These are phyloP conservation scores for Annona squamosa DNA, from an alignment of 164 flowering plant species.

Conservation along the genomic window DNA sequence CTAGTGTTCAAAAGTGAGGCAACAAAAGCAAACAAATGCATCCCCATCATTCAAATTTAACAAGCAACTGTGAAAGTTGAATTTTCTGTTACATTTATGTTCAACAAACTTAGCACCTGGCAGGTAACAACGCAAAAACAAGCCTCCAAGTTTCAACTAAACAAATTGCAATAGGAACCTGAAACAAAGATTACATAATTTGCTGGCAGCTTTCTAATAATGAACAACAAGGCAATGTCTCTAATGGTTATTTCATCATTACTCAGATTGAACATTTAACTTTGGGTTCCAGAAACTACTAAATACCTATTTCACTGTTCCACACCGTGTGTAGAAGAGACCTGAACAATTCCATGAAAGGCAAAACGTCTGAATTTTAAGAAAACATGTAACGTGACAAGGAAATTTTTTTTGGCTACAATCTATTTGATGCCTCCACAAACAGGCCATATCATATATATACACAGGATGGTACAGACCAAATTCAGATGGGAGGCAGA, in stretches of 20 bases:
- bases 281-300: neutral
- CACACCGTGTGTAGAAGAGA: slow-evolving; percentile 15
- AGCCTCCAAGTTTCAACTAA: too few species aligned
- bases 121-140: too few species aligned
- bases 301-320: slow-evolving; percentile 13
- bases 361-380: slow-evolving; percentile 23
- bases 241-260: neutral
- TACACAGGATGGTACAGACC: slow-evolving; percentile 38
- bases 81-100: too few species aligned
- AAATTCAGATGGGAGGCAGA: slow-evolving; percentile 22
- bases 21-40: too few species aligned
- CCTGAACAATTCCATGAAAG: slow-evolving; percentile 21
- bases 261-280: neutral
- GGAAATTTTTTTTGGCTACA: slow-evolving; percentile 25
- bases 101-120: too few species aligned
- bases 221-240: neutral
- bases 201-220: neutral
- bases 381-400: slow-evolving; percentile 28
- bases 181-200: too few species aligned
- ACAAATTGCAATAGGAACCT: too few species aligned
- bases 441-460: slow-evolving; percentile 42
- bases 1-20: too few species aligned
- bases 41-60: too few species aligned
- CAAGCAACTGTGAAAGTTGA: too few species aligned
- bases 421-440: slow-evolving; percentile 25